A percentile compares a stretch with the other conserved stretches of the same genome.
These are phyloP conservation scores for Auriscalpium vulgare DNA, from an alignment of 768 basidiomycete genomes.

Conservation along the genomic window DNA sequence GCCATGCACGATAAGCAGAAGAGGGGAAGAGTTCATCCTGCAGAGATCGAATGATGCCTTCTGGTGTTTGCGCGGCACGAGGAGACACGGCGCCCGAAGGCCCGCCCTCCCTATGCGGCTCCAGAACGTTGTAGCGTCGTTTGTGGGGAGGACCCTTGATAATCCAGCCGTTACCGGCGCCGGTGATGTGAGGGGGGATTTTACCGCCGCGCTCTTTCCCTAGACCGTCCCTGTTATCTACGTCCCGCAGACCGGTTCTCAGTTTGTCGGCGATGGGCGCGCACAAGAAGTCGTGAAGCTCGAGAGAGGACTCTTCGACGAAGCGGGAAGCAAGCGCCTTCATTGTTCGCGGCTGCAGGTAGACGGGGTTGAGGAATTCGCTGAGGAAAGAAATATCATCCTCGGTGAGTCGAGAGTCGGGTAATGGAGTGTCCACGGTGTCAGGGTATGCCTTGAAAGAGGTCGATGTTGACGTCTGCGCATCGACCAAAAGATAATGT, in stretches of 20 bases:
- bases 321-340: constrained; percentile 75
- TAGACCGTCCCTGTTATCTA: constrained; percentile 59
- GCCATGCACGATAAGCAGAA: constrained; percentile 85
- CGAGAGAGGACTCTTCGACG: constrained; percentile 77
- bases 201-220: constrained; percentile 37
- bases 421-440: constrained; percentile 39
- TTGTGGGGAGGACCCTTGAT: constrained; percentile 88
- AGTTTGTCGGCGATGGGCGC: constrained; percentile 61
- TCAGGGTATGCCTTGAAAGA: constrained; percentile 41
- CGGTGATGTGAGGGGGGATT: constrained; percentile 65
- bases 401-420: constrained; percentile 44
- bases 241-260: constrained; percentile 52
- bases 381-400: constrained; percentile 66
- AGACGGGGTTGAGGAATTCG: constrained; percentile 83
- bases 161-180: constrained; percentile 51
- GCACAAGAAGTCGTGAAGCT: constrained; percentile 80
- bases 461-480: constrained; percentile 55
- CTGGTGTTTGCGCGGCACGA: constrained; percentile 44
- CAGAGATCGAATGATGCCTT: constrained; percentile 53
- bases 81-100: constrained; percentile 42
- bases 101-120: constrained; percentile 20
- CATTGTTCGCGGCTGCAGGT: constrained; percentile 78
- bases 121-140: constrained; percentile 81
- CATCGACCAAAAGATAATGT: constrained; percentile 5
- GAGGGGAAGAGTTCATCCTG: constrained; percentile 76